Percentiles rank a stretch among this genome's conserved stretches.
phyloP scores from a whole-genome alignment of 2,329 filamentous ascomycete genomes.

The Aspergillus arachidicola region DNA sequence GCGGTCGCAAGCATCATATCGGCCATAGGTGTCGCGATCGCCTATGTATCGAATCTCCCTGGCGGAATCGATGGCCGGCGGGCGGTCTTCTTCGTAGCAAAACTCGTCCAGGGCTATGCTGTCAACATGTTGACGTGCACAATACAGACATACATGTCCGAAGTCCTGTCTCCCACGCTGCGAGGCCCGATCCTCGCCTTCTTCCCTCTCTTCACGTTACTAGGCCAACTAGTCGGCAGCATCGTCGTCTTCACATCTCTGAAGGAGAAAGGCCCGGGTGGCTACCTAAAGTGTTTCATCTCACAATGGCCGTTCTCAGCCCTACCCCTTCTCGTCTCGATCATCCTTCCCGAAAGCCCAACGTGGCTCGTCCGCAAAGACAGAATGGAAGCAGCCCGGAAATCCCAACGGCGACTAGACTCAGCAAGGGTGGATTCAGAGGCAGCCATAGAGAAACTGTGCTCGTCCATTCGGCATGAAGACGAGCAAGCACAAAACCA shows the following conservation, averaged over 20 bases:
- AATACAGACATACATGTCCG: slow-evolving; percentile 54
- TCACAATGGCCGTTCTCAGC: slow-evolving; percentile 36
- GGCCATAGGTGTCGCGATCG: slow-evolving; percentile 40
- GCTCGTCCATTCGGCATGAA: slow-evolving; percentile 52
- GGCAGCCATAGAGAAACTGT: slow-evolving; percentile 32
- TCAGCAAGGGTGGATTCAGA: slow-evolving; percentile 40
- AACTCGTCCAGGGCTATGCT: slow-evolving; percentile 50
- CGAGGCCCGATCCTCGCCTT: slow-evolving; percentile 53
- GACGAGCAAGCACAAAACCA: slow-evolving; percentile 43
- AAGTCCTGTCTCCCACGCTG: slow-evolving; percentile 51
- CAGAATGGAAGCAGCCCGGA: slow-evolving; percentile 38
- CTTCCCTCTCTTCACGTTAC: slow-evolving; percentile 53
- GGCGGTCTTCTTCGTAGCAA: slow-evolving; percentile 48
- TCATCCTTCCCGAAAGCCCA: slow-evolving; percentile 56
- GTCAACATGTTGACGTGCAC: slow-evolving; percentile 50
- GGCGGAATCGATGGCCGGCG: slow-evolving; percentile 32
- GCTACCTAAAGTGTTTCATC: slow-evolving; percentile 35
- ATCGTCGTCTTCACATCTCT: slow-evolving; percentile 44
- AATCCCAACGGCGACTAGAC: slow-evolving; percentile 55
- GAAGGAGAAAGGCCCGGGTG: slow-evolving; percentile 19
- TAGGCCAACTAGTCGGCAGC: slow-evolving; percentile 53
- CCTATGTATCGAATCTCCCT: slow-evolving; percentile 37
- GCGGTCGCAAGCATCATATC: slow-evolving; percentile 41
- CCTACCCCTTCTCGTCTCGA: slow-evolving; percentile 46
- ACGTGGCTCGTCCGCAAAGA: slow-evolving; percentile 51